phyloP scores from a whole-genome alignment of 2,329 filamentous ascomycete genomes.

The Aspergillus sergii region DNA sequence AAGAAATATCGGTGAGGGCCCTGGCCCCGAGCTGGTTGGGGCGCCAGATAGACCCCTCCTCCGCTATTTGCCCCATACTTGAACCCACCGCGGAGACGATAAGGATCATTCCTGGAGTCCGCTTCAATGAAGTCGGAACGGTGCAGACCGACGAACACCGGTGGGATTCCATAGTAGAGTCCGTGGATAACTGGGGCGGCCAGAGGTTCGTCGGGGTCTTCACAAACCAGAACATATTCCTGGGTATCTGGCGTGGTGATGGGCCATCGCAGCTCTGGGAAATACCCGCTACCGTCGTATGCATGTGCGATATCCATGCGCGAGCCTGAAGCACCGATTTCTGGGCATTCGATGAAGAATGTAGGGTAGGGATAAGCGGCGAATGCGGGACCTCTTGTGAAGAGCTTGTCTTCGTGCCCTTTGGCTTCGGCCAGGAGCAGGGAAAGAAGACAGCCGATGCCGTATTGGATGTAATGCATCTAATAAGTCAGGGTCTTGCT shows the following conservation, averaged over 20 bases:
- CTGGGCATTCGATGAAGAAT: slow-evolving; percentile 26
- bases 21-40: slow-evolving; percentile 53
- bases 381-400: slow-evolving; percentile 30
- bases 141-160: slow-evolving; percentile 36
- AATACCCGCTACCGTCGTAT: slow-evolving; percentile 30
- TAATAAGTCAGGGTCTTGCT: background rate
- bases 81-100: slow-evolving; percentile 46
- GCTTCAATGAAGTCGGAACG: slow-evolving; percentile 42
- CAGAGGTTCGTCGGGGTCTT: slow-evolving; percentile 53
- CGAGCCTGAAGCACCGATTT: slow-evolving; percentile 18
- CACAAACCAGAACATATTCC: slow-evolving; percentile 52
- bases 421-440: slow-evolving; percentile 18
- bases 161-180: slow-evolving; percentile 46
- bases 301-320: slow-evolving; percentile 17
- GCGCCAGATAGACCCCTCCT: slow-evolving; percentile 48
- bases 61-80: slow-evolving; percentile 49
- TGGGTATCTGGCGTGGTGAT: slow-evolving; percentile 36
- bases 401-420: slow-evolving; percentile 27
- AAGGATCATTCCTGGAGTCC: slow-evolving; percentile 19
- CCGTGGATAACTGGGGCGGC: slow-evolving; percentile 52
- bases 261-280: slow-evolving; percentile 49
- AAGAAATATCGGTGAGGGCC: slow-evolving; percentile 58
- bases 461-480: slow-evolving; percentile 25
- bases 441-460: slow-evolving; percentile 17
- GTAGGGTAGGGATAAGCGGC: slow-evolving; percentile 19